Conservation (phyloP, 345 rosid genomes). For the Lepidium aucheri region DNA sequence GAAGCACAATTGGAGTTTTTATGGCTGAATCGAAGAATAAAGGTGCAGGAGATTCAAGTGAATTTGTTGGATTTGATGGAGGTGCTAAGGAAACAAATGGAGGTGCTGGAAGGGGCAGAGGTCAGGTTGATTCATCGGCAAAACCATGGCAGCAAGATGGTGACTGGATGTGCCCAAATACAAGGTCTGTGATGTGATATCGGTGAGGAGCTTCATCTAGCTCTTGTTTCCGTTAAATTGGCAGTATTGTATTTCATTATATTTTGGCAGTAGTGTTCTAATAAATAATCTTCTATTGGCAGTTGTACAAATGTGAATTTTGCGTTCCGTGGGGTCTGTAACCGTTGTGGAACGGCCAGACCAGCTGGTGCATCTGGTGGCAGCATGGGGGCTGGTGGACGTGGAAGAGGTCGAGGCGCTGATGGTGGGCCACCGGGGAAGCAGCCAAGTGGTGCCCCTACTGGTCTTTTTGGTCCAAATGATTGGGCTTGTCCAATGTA, state of each 20-base stretch:
- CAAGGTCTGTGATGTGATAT: conserved; percentile 99
- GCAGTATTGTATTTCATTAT: not conserved
- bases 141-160: conserved; percentile 97
- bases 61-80: conserved; percentile 45
- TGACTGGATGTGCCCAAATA: conserved; percentile 98
- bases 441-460: conserved; percentile 47
- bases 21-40: conserved; percentile 77
- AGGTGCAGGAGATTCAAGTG: conserved; percentile 36
- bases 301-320: conserved; percentile 96
- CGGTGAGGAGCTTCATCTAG: conserved; percentile 97
- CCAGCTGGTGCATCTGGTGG: conserved; percentile 83
- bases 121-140: conserved; percentile 62
- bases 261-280: conserved; percentile 12
- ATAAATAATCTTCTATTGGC: conserved; percentile 31
- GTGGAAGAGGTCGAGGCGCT: conserved; percentile 65
- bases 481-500: conserved; percentile 99
- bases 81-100: conserved; percentile 36
- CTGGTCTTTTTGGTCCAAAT: conserved; percentile 95
- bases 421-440: conserved; percentile 48
- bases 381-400: conserved; percentile 65
- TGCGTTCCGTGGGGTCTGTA: conserved; percentile 97
- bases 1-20: conserved; percentile 63
- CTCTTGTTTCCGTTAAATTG: conserved; percentile 34
- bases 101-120: conserved; percentile 66
- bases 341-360: conserved; percentile 92